phyloP scores from a whole-genome alignment of 768 basidiomycete genomes.

The Xanthoconium stramineum region DNA sequence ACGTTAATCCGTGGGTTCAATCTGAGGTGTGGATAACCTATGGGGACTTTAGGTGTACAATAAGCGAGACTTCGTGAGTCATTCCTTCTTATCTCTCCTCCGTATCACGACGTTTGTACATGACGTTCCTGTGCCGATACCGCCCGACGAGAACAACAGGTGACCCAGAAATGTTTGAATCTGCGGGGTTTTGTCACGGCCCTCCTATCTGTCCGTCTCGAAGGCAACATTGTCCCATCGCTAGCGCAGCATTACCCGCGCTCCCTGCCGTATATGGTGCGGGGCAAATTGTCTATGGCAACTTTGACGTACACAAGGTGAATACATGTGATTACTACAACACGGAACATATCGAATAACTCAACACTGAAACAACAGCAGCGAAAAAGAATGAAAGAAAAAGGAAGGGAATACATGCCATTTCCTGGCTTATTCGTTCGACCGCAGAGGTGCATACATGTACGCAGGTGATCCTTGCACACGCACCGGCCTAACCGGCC shows the following conservation, averaged over 20 bases:
- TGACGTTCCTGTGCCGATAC: not conserved
- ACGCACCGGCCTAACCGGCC: conserved; percentile 20
- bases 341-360: conserved; percentile 7
- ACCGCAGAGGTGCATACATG: conserved; percentile 14
- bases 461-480: conserved; percentile 18
- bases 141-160: not conserved
- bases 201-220: not conserved
- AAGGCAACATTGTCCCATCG: not conserved
- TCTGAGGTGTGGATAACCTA: too few relatives aligned
- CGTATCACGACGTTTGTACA: too few relatives aligned
- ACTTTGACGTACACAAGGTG: not conserved
- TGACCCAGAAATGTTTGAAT: not conserved
- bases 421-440: conserved; percentile 9
- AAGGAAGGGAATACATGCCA: not conserved
- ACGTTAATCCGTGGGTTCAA: not conserved
- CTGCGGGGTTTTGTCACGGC: not conserved
- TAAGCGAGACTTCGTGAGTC: too few relatives aligned
- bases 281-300: not conserved
- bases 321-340: conserved; percentile 9
- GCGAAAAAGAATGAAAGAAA: not conserved
- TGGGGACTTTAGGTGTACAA: too few relatives aligned
- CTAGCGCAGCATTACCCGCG: not conserved
- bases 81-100: too few relatives aligned
- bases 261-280: not conserved
- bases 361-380: not conserved